Conservation (phyloP, 257 asterid genomes). For the Penstemon newberryi region DNA sequence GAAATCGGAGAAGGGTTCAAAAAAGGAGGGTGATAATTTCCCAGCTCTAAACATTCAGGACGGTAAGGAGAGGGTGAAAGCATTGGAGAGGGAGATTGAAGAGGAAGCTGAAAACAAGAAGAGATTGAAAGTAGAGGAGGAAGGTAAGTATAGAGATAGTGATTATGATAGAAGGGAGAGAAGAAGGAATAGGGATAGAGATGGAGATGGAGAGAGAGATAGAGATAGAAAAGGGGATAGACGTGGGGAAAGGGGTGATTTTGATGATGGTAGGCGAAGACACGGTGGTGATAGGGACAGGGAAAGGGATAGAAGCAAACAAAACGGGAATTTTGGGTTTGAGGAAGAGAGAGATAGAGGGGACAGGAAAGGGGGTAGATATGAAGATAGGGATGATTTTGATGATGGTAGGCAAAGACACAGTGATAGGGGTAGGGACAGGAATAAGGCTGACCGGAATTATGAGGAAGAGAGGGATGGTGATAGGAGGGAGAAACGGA, state of each 20-base stretch:
- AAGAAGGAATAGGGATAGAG: constrained; percentile 34
- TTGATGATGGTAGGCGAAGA: constrained; percentile 34
- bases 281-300: constrained; percentile 31
- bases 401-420: constrained; percentile 16
- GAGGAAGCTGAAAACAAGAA: constrained; percentile 48
- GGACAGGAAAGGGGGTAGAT: constrained; percentile 9
- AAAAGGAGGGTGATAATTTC: constrained; percentile 43
- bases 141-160: constrained; percentile 32
- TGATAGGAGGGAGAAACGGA: constrained; percentile 38
- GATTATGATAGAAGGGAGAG: constrained; percentile 44
- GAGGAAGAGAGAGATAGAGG: constrained; percentile 18
- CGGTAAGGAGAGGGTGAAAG: constrained; percentile 68
- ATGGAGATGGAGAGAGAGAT: constrained; percentile 33
- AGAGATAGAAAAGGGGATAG: constrained; percentile 31
- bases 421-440: constrained; percentile 8
- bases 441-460: constrained; percentile 25
- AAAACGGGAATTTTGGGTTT: constrained; percentile 35
- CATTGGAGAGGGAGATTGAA: constrained; percentile 83
- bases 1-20: constrained; percentile 39
- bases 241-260: constrained; percentile 31
- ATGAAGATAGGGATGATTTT: constrained; percentile 23
- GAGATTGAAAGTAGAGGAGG: constrained; percentile 37
- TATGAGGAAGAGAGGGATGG: constrained; percentile 51
- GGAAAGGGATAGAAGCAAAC: constrained; percentile 32
- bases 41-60: constrained; percentile 69